Evolutionary conservation across 148 eudicot genomes (phyloP), one percentile per base, ranked within the genome.

Genomic region (Vaccinium macrocarpon): DNA sequence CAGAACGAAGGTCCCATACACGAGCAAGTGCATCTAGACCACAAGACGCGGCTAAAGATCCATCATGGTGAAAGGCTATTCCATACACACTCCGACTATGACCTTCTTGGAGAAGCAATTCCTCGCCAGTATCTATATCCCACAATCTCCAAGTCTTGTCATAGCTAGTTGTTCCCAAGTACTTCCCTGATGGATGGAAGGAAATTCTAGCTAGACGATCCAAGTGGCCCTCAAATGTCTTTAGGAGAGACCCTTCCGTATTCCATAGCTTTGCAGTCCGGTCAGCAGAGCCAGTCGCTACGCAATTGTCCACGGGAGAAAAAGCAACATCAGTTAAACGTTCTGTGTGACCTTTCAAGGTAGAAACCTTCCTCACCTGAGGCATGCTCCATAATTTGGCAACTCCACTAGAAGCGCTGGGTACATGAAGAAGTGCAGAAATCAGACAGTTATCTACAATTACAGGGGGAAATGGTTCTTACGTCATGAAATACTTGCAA

Each of bases 71-170:
- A 81, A 97, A 97, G 85, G 92, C 64, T 71, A 93, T 62, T 57
- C 96, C 96, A 90, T 97, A 97, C 1, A 97, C 93, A 86, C 96
- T 91, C n/a, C n/a, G n/a, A 84, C 99, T 97, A 62, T n/a, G 99
- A 75, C 99, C 99, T 90, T 97, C 99, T 87, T 95, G 99, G 80
- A 95, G 95, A 82, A 97, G 95, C 91, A 95, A 90, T 90, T 97
- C 99, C 55, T 90, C 87, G 27, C 97, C 96, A 76, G 90, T 91
- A 85, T 91, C 96, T 55, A 94, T 85, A 90, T 97, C 96, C 99
- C 99, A 95, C 83, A 95, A 83, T 82, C 99, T 94, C 98, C 99
- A 95, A 46, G 98, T 97, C 87, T 97, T 93, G 90, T 97, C 99
- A 89, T 90, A 97, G 91, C 99, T 93, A 75, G 99, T 85, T 16